Conservation (phyloP, 148 eudicot genomes). For the Polygonum maritimum region DNA sequence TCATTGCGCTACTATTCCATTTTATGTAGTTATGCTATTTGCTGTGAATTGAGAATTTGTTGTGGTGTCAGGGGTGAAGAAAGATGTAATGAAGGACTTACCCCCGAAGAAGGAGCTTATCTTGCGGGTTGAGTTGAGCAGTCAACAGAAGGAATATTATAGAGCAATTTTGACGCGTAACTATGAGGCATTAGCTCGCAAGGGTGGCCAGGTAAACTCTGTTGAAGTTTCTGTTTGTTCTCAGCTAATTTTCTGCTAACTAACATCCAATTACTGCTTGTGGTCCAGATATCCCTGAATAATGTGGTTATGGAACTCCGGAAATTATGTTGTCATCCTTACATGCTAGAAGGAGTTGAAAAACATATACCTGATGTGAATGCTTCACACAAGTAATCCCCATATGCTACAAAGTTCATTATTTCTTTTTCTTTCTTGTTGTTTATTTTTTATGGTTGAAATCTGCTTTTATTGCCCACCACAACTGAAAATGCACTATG, state of each 20-base stretch:
- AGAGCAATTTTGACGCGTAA: constrained; percentile 97
- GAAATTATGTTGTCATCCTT: constrained; percentile 93
- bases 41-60: neutral
- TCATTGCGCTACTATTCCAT: neutral
- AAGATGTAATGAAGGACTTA: constrained; percentile 87
- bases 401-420: neutral
- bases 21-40: neutral
- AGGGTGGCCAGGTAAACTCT: constrained; percentile 73
- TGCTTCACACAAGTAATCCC: constrained; percentile 68
- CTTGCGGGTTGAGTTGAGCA: constrained; percentile 86
- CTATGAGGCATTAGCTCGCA: constrained; percentile 80
- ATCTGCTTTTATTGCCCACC: neutral
- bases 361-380: constrained; percentile 51
- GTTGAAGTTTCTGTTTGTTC: neutral
- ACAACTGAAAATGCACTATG: neutral
- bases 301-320: constrained; percentile 98
- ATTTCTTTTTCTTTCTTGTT: neutral
- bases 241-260: neutral
- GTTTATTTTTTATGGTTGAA: neutral
- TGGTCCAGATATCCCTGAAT: constrained; percentile 66
- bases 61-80: constrained; percentile 72
- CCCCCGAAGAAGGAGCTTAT: constrained; percentile 98
- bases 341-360: constrained; percentile 97
- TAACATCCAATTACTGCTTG: constrained; percentile 10
- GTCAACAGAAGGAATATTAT: constrained; percentile 94